Evolutionary conservation across 139 green algal species (phyloP).

Genomic region (Ettlia oleoabundans): DNA sequence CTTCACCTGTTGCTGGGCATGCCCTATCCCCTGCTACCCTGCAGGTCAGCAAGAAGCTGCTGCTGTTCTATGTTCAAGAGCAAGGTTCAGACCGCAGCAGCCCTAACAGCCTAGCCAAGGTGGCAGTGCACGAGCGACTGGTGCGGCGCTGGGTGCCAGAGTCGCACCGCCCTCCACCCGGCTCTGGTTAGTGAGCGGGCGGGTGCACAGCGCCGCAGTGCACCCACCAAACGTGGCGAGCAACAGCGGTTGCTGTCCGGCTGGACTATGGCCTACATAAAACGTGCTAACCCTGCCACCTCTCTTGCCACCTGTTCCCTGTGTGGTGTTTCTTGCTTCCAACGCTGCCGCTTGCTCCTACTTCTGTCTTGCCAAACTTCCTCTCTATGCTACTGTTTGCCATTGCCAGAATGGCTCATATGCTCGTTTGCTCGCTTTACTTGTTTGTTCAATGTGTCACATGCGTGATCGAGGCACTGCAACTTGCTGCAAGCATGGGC

Average conservation of each 20-base stretch:
- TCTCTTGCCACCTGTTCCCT: neutral
- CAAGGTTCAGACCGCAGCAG: slow-evolving; percentile 7
- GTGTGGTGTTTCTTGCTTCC: neutral
- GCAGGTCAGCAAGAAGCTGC: slow-evolving; percentile 58
- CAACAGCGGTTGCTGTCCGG: too few species aligned
- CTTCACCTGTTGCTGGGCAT: neutral
- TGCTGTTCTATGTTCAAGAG: slow-evolving; percentile 54
- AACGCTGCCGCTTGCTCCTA: neutral
- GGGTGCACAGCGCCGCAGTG: too few species aligned
- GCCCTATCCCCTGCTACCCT: neutral
- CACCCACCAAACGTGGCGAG: too few species aligned
- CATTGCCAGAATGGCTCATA: too few species aligned
- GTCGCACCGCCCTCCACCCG: slow-evolving; percentile 14
- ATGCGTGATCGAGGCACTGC: too few species aligned
- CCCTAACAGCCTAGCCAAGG: slow-evolving; percentile 28
- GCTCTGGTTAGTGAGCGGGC: neutral
- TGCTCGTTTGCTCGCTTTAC: too few species aligned
- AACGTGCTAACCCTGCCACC: neutral
- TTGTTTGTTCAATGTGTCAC: too few species aligned
- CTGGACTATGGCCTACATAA: too few species aligned
- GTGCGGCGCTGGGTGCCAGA: slow-evolving; percentile 50
- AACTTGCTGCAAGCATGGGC: too few species aligned
- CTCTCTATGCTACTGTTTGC: too few species aligned
- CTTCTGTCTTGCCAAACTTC: too few species aligned
- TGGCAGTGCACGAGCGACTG: slow-evolving; percentile 40